phyloP scores from a whole-genome alignment of 495 filamentous ascomycete genomes.

The Corynascus novoguineensis region DNA sequence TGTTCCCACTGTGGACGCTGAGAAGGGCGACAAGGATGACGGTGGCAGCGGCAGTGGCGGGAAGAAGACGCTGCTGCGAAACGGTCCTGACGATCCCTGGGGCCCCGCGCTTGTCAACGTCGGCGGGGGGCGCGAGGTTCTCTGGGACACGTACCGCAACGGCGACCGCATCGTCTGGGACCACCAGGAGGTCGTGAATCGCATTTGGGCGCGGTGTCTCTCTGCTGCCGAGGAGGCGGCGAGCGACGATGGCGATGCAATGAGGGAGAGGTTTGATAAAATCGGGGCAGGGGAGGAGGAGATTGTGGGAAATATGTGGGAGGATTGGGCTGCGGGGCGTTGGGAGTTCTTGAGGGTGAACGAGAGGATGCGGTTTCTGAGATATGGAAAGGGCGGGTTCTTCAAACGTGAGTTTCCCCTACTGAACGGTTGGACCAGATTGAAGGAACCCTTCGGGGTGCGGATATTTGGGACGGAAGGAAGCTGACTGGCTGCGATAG shows the following conservation, averaged over 20 bases:
- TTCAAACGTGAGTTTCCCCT: conserved; percentile 55
- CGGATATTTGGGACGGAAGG: too few species aligned
- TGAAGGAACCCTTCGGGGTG: too few species aligned
- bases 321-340: conserved; percentile 21
- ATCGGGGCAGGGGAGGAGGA: conserved; percentile 25
- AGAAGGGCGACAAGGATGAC: not conserved
- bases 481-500: conserved; percentile 28
- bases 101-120: conserved; percentile 63
- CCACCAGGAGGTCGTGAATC: conserved; percentile 51
- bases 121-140: conserved; percentile 54
- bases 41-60: too few species aligned
- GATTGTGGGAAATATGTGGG: conserved; percentile 27
- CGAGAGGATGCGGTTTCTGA: conserved; percentile 74
- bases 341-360: conserved; percentile 61
- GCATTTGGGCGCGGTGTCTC: conserved; percentile 53
- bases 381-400: conserved; percentile 69
- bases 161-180: conserved; percentile 75
- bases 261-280: too few species aligned
- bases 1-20: conserved; percentile 24
- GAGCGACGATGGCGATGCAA: too few species aligned
- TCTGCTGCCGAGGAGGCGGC: too few species aligned
- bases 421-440: too few species aligned
- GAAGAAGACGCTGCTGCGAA: too few species aligned
- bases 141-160: conserved; percentile 55
- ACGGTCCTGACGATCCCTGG: conserved; percentile 39